Evolutionary conservation across 1,284 basidiomycete genomes (phyloP).

Genomic region (Boletus nobilissimus): DNA sequence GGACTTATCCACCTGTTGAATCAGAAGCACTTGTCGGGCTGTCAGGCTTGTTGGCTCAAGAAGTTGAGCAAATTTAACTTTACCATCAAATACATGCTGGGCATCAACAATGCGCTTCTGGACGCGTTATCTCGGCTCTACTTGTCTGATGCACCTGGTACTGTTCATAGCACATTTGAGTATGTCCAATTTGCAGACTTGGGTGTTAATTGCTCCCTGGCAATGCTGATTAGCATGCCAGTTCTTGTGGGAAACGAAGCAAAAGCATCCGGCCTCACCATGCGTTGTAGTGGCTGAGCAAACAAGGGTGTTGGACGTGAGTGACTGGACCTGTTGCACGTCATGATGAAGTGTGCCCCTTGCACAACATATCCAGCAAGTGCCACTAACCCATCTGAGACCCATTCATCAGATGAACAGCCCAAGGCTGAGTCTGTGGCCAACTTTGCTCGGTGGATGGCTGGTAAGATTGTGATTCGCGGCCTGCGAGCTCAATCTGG

Average conservation of each 20-base stretch:
- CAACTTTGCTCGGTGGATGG: no score
- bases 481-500: not conserved
- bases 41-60: conserved; percentile 54
- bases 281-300: not conserved
- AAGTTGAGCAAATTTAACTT: conserved; percentile 29
- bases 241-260: not conserved
- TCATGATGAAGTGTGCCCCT: no score
- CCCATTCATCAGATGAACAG: no score
- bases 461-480: no score
- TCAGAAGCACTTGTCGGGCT: conserved; percentile 47
- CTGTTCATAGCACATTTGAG: conserved; percentile 21
- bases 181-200: conserved; percentile 13
- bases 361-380: no score
- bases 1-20: no score
- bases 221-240: not conserved
- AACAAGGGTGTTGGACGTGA: no score
- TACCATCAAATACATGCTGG: conserved; percentile 14
- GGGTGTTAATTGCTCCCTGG: fast-evolving
- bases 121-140: conserved; percentile 42
- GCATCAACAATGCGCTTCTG: conserved; percentile 29
- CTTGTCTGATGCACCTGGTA: conserved; percentile 29
- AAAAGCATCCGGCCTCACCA: fast-evolving
- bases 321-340: no score
- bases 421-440: no score
- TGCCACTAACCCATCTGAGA: no score